Evolutionary conservation across 306 rosid species (phyloP).

Genomic region (Lablab purpureus): DNA sequence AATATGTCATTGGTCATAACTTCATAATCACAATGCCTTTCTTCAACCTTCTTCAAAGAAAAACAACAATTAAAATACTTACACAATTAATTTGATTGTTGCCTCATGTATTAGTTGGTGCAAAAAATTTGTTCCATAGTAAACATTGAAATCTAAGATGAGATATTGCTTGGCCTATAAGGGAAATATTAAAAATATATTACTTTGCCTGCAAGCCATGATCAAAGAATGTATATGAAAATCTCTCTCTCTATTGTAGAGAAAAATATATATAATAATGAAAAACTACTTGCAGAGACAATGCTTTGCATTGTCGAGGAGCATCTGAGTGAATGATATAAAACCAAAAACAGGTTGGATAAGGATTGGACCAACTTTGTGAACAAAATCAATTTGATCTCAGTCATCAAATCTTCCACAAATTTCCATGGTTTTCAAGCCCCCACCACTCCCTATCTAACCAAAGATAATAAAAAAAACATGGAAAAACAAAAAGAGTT

Average conservation of each 20-base stretch:
- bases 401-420: conserved; percentile 36
- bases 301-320: conserved; percentile 64
- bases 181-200: conserved; percentile 13
- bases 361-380: conserved; percentile 55
- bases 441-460: conserved; percentile 50
- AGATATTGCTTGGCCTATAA: conserved; percentile 35
- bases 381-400: conserved; percentile 35
- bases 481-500: conserved; percentile 26
- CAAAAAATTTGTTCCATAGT: background rate
- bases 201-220: conserved; percentile 33
- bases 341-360: conserved; percentile 45
- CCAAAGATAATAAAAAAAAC: background rate
- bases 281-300: conserved; percentile 39
- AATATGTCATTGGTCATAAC: background rate
- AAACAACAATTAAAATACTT: too few species aligned
- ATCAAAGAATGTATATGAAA: conserved; percentile 8
- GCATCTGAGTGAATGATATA: conserved; percentile 57
- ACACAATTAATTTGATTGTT: background rate
- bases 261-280: background rate
- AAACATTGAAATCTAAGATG: conserved; percentile 5
- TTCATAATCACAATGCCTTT: background rate
- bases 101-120: conserved; percentile 16
- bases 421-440: conserved; percentile 45
- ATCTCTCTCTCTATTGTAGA: background rate
- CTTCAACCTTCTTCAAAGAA: background rate